These are phyloP conservation scores for Lophiotrema nucula DNA, from an alignment of 495 filamentous ascomycete species.

Conservation along the genomic window DNA sequence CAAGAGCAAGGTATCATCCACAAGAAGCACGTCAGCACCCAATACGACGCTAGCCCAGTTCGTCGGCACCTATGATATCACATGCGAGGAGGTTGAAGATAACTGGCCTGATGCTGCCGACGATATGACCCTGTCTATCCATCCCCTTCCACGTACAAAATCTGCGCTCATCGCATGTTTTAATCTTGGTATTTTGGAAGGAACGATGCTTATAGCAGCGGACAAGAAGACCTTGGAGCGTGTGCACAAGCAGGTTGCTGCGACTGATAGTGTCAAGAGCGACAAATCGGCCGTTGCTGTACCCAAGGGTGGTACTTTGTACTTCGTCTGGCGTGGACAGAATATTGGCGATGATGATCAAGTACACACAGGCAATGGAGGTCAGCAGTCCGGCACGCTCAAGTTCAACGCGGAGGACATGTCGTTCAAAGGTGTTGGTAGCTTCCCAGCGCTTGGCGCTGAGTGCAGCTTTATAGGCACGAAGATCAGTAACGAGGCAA, in stretches of 20 bases:
- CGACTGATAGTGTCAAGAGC: background rate
- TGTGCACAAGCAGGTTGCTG: background rate
- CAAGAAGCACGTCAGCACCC: background rate
- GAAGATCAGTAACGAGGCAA: background rate
- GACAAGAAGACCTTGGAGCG: background rate
- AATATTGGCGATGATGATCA: background rate
- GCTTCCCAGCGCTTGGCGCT: background rate
- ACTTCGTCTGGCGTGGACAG: background rate
- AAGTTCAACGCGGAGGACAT: background rate
- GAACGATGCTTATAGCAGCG: background rate
- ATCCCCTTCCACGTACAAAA: background rate
- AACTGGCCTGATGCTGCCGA: background rate
- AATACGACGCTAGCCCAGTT: background rate
- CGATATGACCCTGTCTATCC: background rate
- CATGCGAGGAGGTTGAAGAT: background rate
- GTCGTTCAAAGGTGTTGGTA: background rate
- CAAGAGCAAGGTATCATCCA: background rate
- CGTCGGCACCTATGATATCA: background rate
- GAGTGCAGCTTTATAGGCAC: background rate
- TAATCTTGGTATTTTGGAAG: background rate
- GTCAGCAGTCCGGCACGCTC: background rate
- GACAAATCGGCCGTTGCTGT: background rate
- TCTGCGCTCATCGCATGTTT: background rate
- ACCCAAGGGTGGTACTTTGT: background rate
- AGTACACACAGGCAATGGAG: background rate